Evolutionary conservation across 805 yeast genomes (phyloP).

Genomic region (Yarrowia phangngaensis): DNA sequence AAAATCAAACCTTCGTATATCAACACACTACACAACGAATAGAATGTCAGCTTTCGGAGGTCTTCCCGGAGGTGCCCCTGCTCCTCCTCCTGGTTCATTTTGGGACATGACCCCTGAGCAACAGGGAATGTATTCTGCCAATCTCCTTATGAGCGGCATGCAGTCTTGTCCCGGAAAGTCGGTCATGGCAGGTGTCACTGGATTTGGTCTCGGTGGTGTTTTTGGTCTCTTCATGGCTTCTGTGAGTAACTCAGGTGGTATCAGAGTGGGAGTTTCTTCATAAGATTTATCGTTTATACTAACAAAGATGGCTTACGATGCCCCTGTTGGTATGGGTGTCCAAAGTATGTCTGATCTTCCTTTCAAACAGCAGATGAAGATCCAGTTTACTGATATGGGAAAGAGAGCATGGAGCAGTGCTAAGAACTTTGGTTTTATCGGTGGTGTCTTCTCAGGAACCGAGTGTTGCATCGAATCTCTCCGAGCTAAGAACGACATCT

Average conservation of each 20-base stretch:
- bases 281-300: no score
- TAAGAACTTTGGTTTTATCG: conserved; percentile 89
- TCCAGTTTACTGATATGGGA: conserved; percentile 91
- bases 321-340: conserved; percentile 56
- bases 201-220: conserved; percentile 91
- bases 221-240: conserved; percentile 85
- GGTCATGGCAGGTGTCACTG: conserved; percentile 85
- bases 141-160: conserved; percentile 77
- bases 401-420: conserved; percentile 83
- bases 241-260: conserved; percentile 29
- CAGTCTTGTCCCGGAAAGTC: conserved; percentile 94
- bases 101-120: conserved; percentile 83
- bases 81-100: conserved; percentile 38
- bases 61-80: conserved; percentile 3
- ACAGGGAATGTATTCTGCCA: conserved; percentile 88
- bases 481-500: conserved; percentile 87
- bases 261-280: not conserved
- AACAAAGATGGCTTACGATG: conserved; percentile 67
- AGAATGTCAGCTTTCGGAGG: conserved; percentile 25
- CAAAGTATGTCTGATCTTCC: conserved; percentile 76
- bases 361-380: conserved; percentile 83
- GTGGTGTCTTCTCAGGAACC: conserved; percentile 85
- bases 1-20: conserved; percentile 18
- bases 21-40: conserved; percentile 1
- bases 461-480: conserved; percentile 83